phyloP scores from a whole-genome alignment of 2,329 filamentous ascomycete genomes.

The Dothideomycetes sp. region DNA sequence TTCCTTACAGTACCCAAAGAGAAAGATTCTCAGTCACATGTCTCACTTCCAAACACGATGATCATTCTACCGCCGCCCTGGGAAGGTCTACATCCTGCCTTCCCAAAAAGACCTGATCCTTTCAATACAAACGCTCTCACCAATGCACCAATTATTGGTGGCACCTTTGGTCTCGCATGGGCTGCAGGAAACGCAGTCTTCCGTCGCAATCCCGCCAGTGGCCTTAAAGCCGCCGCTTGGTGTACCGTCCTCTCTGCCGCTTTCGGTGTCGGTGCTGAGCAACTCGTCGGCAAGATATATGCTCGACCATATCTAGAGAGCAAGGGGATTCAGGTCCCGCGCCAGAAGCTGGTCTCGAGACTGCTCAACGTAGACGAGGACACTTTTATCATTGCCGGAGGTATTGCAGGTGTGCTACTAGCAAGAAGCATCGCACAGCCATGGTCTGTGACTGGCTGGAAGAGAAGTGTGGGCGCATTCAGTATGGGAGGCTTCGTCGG shows the following conservation, averaged over 20 bases:
- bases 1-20: no score
- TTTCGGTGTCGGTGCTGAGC: background rate
- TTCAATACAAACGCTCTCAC: constrained; percentile 2
- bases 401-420: constrained; percentile 2
- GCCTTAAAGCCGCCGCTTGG: constrained; percentile 6
- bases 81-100: constrained; percentile 10
- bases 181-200: background rate
- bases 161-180: constrained; percentile 4
- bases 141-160: constrained; percentile 6
- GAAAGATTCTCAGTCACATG: no score
- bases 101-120: constrained; percentile 5
- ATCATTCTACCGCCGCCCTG: constrained; percentile 9
- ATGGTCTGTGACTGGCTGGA: constrained; percentile 7
- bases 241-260: background rate
- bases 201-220: constrained; percentile 4
- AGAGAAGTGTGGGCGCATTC: constrained; percentile 7
- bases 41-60: constrained; percentile 6
- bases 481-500: constrained; percentile 7
- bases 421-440: constrained; percentile 5
- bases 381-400: constrained; percentile 8
- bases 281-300: constrained; percentile 1
- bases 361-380: constrained; percentile 9
- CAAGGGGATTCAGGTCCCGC: constrained; percentile 8
- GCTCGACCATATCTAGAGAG: constrained; percentile 9
- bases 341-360: constrained; percentile 8